Base-by-base conservation (phyloP, 768 basidiomycete genomes). In the Boletus subcaerulescens region DNA sequence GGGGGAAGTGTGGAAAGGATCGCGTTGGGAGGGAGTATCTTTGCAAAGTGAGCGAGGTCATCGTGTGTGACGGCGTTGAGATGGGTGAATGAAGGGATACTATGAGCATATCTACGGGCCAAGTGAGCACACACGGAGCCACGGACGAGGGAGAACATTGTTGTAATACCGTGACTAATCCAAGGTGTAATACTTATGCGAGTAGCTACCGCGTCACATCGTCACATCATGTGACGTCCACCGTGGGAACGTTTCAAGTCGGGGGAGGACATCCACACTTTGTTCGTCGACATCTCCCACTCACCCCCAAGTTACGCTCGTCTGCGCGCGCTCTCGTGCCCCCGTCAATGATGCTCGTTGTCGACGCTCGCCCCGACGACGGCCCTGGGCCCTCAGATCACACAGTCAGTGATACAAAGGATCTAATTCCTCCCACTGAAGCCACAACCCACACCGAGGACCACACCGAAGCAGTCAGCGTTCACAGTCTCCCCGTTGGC, bases 1-100 rank as follows among this genome's bases (percentile, higher is more conserved):
- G 87, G 79, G 24, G 82, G 64, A 3, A 89, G 76, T 9, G 87
- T 87, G 18, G 90, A 86, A 15, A 92, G 73, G 50, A 92, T 81
- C 32, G 87, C 79, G 5, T 80, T 74, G 1, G 78, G 71, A 0
- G 86, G 76, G 8, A 92, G 80, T 50, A 91, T 75, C 50, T 76
- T 75, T n/a, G 82, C 65, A 67, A 92, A 88, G 65, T 89, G 81
- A 8, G 77, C 78, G 47, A 91, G 63, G 65, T 92, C 89, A 6
- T 80, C 68, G 33, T 75, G 68, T 1, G 78, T 77, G 55, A 88
- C 79, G 15, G 84, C 61, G 60, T 75, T 79, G 42, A 85, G 70
- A 51, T 65, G 67, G 5, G 65, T 48, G 35, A 68, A 62, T 12
- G 61, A 44, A 12, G 71, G 55, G 48, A 60, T 53, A 53, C 22